These are phyloP conservation scores for Candida sojae DNA, from an alignment of 1,139 yeast genomes.

Conservation along the genomic window DNA sequence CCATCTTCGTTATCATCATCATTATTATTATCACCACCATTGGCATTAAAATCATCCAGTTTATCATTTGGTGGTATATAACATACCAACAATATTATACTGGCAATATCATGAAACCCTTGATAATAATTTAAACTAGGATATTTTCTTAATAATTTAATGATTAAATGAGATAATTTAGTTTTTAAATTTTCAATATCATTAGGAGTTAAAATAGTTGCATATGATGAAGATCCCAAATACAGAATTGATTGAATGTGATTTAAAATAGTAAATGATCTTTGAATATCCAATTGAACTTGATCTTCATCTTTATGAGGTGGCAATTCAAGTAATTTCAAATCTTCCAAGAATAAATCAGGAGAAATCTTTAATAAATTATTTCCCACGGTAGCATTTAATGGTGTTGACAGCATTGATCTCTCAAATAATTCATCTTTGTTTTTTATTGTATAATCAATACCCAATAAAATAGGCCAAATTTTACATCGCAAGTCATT, in stretches of 20 bases:
- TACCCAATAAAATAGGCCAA: conserved; percentile 51
- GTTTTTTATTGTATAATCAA: conserved; percentile 5
- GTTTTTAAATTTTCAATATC: conserved; percentile 39
- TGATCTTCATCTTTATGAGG: conserved; percentile 77
- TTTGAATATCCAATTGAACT: conserved; percentile 70
- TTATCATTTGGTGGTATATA: conserved; percentile 17
- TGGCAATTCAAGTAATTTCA: conserved; percentile 32
- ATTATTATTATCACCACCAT: background rate
- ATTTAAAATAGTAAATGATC: conserved; percentile 58
- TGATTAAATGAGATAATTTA: conserved; percentile 49
- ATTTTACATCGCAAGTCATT: conserved; percentile 39
- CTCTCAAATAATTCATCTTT: background rate
- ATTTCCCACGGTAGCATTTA: conserved; percentile 2
- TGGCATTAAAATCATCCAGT: conserved; percentile 2
- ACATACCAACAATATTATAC: conserved; percentile 62
- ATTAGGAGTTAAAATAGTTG: conserved; percentile 34
- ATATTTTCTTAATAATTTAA: conserved; percentile 57
- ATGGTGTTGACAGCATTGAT: conserved; percentile 3
- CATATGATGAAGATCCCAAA: conserved; percentile 23
- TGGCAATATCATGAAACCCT: conserved; percentile 88
- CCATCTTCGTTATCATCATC: conserved; percentile 9
- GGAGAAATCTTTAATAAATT: conserved; percentile 10
- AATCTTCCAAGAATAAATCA: conserved; percentile 21
- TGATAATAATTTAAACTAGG: conserved; percentile 79
- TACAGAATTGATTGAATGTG: conserved; percentile 28